phyloP scores from a whole-genome alignment of 75 land plant genomes.

The Picea glauca region DNA sequence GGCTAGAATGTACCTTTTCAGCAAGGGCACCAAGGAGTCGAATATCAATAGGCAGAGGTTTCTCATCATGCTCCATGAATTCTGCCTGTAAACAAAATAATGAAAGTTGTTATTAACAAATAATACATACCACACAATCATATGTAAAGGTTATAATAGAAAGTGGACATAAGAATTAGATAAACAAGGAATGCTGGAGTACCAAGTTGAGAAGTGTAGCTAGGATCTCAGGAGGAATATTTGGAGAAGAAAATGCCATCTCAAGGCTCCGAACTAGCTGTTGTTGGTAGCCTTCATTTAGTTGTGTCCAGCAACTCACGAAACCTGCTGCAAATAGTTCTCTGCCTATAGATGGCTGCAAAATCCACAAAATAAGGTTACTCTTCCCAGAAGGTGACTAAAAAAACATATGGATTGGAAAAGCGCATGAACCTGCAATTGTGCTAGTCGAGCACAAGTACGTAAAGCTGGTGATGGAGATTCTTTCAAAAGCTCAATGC shows the following conservation, averaged over 20 bases:
- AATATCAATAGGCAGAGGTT: conserved; percentile 94
- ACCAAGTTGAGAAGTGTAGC: conserved; percentile 98
- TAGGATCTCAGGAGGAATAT: conserved; percentile 97
- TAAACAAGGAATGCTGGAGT: conserved; percentile 4
- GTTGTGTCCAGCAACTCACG: conserved; percentile 97
- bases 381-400: background rate
- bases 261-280: conserved; percentile 86
- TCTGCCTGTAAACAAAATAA: conserved; percentile 66
- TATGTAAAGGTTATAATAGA: background rate
- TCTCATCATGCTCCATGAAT: conserved; percentile 99
- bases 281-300: conserved; percentile 66
- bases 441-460: conserved; percentile 98
- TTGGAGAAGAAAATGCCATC: conserved; percentile 95
- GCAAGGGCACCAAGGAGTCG: conserved; percentile 97
- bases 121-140: background rate
- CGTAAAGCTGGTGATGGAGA: conserved; percentile 98
- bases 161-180: background rate
- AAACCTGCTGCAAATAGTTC: conserved; percentile 99
- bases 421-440: conserved; percentile 59
- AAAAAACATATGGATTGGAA: background rate
- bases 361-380: background rate
- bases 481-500: conserved; percentile 93
- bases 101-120: background rate
- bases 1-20: conserved; percentile 68
- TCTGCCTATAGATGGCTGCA: conserved; percentile 92